Percentiles rank a stretch among this genome's conserved stretches.
These are phyloP conservation scores for Nakazawaea ishiwadae DNA, from an alignment of 805 yeast species.

Conservation along the genomic window DNA sequence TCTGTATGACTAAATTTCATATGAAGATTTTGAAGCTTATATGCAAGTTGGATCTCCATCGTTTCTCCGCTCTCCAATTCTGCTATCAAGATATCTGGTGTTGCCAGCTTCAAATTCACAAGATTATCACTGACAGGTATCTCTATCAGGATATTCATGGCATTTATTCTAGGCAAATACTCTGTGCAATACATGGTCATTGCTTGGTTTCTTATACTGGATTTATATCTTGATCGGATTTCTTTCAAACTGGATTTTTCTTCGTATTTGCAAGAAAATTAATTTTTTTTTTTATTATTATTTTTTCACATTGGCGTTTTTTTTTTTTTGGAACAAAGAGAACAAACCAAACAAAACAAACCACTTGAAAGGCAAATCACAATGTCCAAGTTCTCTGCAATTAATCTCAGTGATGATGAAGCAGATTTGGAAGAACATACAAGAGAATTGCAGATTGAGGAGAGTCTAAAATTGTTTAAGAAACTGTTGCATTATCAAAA, in stretches of 20 bases:
- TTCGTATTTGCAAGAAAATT: no score
- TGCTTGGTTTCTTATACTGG: not conserved
- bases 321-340: not conserved
- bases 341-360: no score
- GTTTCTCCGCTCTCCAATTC: slow-evolving; percentile 12
- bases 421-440: slow-evolving; percentile 85
- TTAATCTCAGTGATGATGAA: slow-evolving; percentile 74
- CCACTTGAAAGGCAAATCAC: no score
- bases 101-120: slow-evolving; percentile 2
- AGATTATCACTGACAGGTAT: not conserved
- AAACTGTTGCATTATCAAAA: slow-evolving; percentile 63
- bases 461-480: slow-evolving; percentile 73
- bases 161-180: slow-evolving; percentile 21
- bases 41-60: slow-evolving; percentile 10
- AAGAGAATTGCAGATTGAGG: slow-evolving; percentile 85
- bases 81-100: slow-evolving; percentile 5
- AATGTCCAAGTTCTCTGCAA: slow-evolving; percentile 69
- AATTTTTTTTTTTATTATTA: no score
- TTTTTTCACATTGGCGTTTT: not conserved
- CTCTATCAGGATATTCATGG: slow-evolving; percentile 16
- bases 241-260: no score
- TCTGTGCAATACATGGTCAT: slow-evolving; percentile 16
- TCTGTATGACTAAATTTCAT: not conserved
- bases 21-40: slow-evolving; percentile 10
- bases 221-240: no score